Percentiles rank a stretch among this genome's conserved stretches.
Evolutionary conservation across 768 basidiomycete species (phyloP).

Genomic region (Boletus fagicola): DNA sequence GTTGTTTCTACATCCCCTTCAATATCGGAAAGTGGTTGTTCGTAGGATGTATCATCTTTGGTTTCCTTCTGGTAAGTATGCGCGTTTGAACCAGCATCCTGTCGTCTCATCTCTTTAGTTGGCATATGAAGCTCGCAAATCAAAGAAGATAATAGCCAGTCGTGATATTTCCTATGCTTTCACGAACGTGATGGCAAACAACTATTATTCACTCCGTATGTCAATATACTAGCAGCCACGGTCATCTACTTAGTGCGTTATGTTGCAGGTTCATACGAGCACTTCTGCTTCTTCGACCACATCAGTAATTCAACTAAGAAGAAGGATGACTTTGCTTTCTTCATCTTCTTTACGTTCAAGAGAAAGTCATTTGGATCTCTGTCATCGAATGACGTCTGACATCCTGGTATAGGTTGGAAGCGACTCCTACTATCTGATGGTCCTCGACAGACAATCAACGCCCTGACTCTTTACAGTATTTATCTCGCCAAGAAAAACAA

Average conservation of each 20-base stretch:
- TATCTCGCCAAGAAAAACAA: constrained; percentile 55
- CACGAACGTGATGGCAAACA: constrained; percentile 95
- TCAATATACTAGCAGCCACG: constrained; percentile 5
- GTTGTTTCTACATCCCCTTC: constrained; percentile 87
- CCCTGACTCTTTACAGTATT: constrained; percentile 92
- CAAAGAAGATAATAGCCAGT: constrained; percentile 91
- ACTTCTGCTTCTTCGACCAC: constrained; percentile 98
- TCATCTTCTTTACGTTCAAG: constrained; percentile 99
- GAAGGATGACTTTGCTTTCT: constrained; percentile 98
- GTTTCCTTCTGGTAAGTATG: constrained; percentile 81
- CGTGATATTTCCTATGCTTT: constrained; percentile 98
- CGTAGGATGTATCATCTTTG: constrained; percentile 96
- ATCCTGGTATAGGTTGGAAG: constrained; percentile 65
- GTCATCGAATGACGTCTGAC: constrained; percentile 1
- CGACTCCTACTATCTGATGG: constrained; percentile 88
- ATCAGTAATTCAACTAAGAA: constrained; percentile 94
- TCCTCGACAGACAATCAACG: constrained; percentile 97
- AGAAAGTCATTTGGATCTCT: constrained; percentile 48
- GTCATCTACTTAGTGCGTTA: not conserved
- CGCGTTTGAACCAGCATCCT: not conserved
- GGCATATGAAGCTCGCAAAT: constrained; percentile 88
- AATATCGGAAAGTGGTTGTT: constrained; percentile 93
- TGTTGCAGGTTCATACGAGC: constrained; percentile 81
- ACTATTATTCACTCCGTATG: constrained; percentile 94
- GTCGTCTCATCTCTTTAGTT: constrained; percentile 47